phyloP scores from a whole-genome alignment of 768 basidiomycete species.

The Favolaschia claudopus region DNA sequence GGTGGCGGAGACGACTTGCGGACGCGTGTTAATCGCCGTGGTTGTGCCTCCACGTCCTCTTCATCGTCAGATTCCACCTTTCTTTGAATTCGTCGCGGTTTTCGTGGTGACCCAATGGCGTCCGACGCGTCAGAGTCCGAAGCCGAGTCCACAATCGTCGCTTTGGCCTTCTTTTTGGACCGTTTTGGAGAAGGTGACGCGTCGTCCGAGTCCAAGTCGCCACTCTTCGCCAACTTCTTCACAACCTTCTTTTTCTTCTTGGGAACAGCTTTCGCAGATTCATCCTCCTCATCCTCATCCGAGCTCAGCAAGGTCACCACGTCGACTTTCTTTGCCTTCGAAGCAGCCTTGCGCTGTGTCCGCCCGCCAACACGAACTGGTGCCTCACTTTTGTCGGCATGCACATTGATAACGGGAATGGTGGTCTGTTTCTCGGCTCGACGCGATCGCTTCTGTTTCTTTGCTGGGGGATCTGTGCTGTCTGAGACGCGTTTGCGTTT shows the following conservation, averaged over 20 bases:
- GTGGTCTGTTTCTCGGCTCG: slow-evolving; percentile 8
- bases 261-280: background rate
- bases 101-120: background rate
- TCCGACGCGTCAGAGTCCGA: slow-evolving; percentile 11
- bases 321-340: background rate
- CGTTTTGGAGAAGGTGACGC: no score
- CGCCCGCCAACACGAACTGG: background rate
- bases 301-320: no score
- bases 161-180: no score
- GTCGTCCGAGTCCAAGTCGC: background rate
- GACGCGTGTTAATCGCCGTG: slow-evolving; percentile 15
- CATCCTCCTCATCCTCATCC: no score
- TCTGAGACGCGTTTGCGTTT: slow-evolving; percentile 18
- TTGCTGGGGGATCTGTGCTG: slow-evolving; percentile 3
- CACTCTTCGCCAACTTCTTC: background rate
- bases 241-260: slow-evolving; percentile 3
- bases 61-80: slow-evolving; percentile 21
- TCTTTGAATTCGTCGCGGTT: background rate
- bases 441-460: slow-evolving; percentile 16
- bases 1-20: slow-evolving; percentile 7
- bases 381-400: slow-evolving; percentile 3
- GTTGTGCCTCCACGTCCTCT: background rate
- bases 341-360: background rate
- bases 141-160: no score
- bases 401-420: background rate